Base-by-base conservation (phyloP, 2,329 filamentous ascomycete species). In the Xylariaceae sp. region DNA sequence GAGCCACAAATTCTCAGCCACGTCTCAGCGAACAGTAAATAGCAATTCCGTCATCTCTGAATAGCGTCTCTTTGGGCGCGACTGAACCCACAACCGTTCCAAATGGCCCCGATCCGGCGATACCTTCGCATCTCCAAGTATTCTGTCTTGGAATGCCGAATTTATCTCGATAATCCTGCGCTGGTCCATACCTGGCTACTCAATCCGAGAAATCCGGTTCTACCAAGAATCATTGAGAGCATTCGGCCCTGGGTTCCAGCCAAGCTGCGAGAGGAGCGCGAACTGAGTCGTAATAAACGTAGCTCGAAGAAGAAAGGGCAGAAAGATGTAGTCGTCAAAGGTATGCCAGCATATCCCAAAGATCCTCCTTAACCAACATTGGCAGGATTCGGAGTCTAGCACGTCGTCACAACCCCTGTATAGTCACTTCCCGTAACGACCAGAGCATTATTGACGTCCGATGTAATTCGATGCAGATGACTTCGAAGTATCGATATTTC, bases 61-160 rank as follows among this genome's bases (percentile, higher is more conserved):
- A 34, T 26, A 26, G 26, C 26, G 32, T 10, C 9, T 34, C 32
- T 3, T 3, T 12, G 3, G 32, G 36, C 44, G 22, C 26, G 39
- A 30, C 45, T 22, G 39, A 47, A 26, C 9, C 26, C 19, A 15
- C 21, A 40, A 18, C 36, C 26, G 22, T 12, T 10, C 41, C 9
- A 22, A 19, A 96, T 96, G 92, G 87, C 91, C 12, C 92, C 92
- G 10, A 83, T 96, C 45, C 85, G 92, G 55, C 84, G 92, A 64
- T 96, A 97, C 69, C 79, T 97, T 51, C 84, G 92, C 49, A 95
- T 97, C 63, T 92, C 88, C 51, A 92, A 92, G 68, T 89, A 90
- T 71, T 96, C 92, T 4, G 91, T 96, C 30, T 80, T 99, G n/a
- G 94, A 99, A 78, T 91, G 89, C 60, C 91, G 92, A 61, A 94